Base-by-base conservation (phyloP, 208 protist species). In the Spironucleus salmonicida region DNA sequence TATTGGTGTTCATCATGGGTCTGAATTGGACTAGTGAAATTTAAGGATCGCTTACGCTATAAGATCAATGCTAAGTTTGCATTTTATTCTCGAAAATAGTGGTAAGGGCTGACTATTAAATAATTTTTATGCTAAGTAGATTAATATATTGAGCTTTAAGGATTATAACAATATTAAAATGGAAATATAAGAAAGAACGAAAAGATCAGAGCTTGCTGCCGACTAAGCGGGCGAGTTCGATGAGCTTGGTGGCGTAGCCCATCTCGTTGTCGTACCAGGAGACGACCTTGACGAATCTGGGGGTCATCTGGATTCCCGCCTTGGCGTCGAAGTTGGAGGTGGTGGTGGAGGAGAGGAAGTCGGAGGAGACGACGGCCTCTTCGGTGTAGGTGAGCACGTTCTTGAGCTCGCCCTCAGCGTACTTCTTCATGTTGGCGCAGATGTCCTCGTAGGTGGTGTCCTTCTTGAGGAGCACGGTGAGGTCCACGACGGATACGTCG, bases 241-340 rank as follows among this genome's bases (percentile, higher is more conserved):
- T 86, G 30, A 98, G 91, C 77, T 94, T 90, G 89, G 93, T 88
- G 68, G 90, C 94, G 87, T 99, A 98, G 66, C 94, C 95, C 85
- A 85, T 95, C 86, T 98, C 94, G 87, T 98, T 98, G 85, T 98
- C 95, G 84, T 98, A 82, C 94, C 94, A 98, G 7, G 92, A 86
- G 61, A 98, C 86, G 58, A 98, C 77, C 90, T 98, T 98, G 81
- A 98, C 91, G 86, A 98, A 97, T 82, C 89, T 95, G 77, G 93
- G 84, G 79, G 92, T 91, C 45, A 98, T 87, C 29, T 77, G 38
- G 66, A 95, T 95, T 67, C 91, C 90, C n/a, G 94, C 93, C 77
- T 93, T 89, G 62, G 89, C 86, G 83, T 98, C 95, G 85, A 97
- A 97, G 83, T 96, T 95, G 71, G 90, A 95, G 49, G 92, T 96